phyloP scores from a whole-genome alignment of 163 green algal species.

The Chlamydomonas reinhardtii region DNA sequence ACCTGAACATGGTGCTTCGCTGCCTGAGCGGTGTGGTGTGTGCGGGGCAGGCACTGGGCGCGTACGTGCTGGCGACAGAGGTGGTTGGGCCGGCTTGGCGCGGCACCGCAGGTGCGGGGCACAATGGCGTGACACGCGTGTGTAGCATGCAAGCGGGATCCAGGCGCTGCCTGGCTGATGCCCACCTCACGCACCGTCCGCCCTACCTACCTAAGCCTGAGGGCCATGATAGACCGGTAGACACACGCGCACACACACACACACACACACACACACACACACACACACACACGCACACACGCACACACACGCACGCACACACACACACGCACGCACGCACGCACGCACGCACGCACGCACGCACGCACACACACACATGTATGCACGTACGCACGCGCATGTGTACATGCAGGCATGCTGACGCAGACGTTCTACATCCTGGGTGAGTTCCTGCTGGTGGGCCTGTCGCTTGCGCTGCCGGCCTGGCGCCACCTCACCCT shows the following conservation, averaged over 20 bases:
- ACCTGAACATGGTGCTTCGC: constrained; percentile 21
- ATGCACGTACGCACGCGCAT: background rate
- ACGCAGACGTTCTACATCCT: constrained; percentile 57
- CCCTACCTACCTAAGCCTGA: too few species aligned
- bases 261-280: too few species aligned
- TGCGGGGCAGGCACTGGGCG: constrained; percentile 54
- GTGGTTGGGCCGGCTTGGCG: constrained; percentile 44
- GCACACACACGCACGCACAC: background rate
- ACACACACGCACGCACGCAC: constrained; percentile 4
- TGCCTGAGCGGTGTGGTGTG: constrained; percentile 11
- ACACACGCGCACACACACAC: too few species aligned
- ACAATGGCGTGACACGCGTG: too few species aligned
- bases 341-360: background rate
- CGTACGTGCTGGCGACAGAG: constrained; percentile 1
- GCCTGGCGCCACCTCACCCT: constrained; percentile 47
- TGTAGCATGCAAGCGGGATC: too few species aligned
- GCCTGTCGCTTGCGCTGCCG: constrained; percentile 29
- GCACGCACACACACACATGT: background rate
- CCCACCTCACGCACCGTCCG: too few species aligned
- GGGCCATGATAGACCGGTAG: too few species aligned
- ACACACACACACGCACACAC: background rate
- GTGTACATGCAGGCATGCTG: background rate
- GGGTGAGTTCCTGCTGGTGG: constrained; percentile 56
- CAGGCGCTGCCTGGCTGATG: too few species aligned
- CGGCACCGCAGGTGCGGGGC: background rate